phyloP scores from a whole-genome alignment of 1,284 basidiomycete species.

The Stereum hirsutum region DNA sequence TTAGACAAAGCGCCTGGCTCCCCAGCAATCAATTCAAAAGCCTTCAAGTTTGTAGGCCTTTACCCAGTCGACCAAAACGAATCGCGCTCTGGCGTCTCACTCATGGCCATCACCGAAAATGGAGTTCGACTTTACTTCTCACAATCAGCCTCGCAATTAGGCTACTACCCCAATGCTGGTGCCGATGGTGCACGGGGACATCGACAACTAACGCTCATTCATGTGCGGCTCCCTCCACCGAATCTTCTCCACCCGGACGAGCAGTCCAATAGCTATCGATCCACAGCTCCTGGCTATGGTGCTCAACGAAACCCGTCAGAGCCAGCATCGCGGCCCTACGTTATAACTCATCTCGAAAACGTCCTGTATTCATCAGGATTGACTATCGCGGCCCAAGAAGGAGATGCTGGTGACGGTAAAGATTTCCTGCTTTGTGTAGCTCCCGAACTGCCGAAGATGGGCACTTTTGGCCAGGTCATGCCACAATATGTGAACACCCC shows the following conservation, averaged over 20 bases:
- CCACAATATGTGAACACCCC: slow-evolving; percentile 24
- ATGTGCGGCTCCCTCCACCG: slow-evolving; percentile 73
- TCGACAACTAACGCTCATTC: slow-evolving; percentile 55
- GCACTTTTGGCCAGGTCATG: slow-evolving; percentile 48
- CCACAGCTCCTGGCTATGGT: slow-evolving; percentile 33
- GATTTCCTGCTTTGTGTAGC: slow-evolving; percentile 72
- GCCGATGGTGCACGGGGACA: slow-evolving; percentile 24
- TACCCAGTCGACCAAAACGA: slow-evolving; percentile 57
- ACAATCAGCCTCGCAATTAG: slow-evolving; percentile 34
- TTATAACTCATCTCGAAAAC: slow-evolving; percentile 44
- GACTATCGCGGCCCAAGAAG: slow-evolving; percentile 57
- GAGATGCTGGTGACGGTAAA: slow-evolving; percentile 62
- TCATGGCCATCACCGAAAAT: slow-evolving; percentile 74
- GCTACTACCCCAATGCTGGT: slow-evolving; percentile 29
- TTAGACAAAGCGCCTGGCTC: slow-evolving; percentile 72
- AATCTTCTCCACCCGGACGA: slow-evolving; percentile 73
- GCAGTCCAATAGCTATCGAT: slow-evolving; percentile 38
- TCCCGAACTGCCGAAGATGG: slow-evolving; percentile 68
- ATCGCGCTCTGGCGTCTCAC: slow-evolving; percentile 57
- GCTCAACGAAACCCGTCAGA: slow-evolving; percentile 21
- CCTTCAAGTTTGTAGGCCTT: slow-evolving; percentile 55
- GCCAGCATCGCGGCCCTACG: slow-evolving; percentile 41
- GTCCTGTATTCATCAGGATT: slow-evolving; percentile 59
- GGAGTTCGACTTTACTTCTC: slow-evolving; percentile 79
- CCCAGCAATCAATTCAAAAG: slow-evolving; percentile 57